A percentile compares a stretch with the other conserved stretches of the same genome.
These are phyloP conservation scores for Ustilago sp. DNA, from an alignment of 1,284 basidiomycete genomes.

Conservation along the genomic window DNA sequence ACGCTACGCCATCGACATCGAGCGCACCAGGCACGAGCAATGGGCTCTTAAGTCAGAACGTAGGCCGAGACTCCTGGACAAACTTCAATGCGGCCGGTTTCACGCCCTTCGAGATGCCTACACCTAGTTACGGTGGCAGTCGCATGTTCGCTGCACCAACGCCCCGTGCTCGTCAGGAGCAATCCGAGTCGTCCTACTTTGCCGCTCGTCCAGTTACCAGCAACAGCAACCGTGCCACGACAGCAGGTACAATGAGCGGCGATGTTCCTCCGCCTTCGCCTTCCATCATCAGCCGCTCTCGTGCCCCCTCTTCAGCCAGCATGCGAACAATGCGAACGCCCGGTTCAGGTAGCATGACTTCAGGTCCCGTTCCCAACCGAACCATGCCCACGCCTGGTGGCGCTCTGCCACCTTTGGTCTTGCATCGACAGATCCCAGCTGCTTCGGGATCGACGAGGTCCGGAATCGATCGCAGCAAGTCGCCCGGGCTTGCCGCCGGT, in stretches of 20 bases:
- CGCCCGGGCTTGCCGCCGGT: conserved; percentile 16
- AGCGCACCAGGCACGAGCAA: neutral
- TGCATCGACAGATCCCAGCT: conserved; percentile 37
- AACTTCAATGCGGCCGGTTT: conserved; percentile 49
- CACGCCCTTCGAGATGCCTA: conserved; percentile 59
- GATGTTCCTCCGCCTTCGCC: conserved; percentile 63
- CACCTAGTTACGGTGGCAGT: conserved; percentile 28
- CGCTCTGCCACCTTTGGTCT: conserved; percentile 35
- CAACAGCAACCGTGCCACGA: conserved; percentile 27
- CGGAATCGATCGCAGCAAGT: conserved; percentile 29
- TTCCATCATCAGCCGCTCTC: conserved; percentile 62
- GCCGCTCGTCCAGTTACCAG: conserved; percentile 42
- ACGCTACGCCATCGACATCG: conserved; percentile 8
- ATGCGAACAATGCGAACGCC: conserved; percentile 47
- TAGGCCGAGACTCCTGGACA: conserved; percentile 53
- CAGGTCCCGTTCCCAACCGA: conserved; percentile 44
- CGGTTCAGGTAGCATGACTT: conserved; percentile 17
- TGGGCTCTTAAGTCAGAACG: conserved; percentile 15
- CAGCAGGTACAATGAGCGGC: conserved; percentile 29
- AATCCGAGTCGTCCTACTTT: conserved; percentile 61
- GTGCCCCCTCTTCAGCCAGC: conserved; percentile 60
- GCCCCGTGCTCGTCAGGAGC: conserved; percentile 48
- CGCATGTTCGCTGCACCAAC: conserved; percentile 27
- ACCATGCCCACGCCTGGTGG: conserved; percentile 40
- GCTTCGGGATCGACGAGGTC: conserved; percentile 11